These are phyloP conservation scores for Potentilla sterilis DNA, from an alignment of 306 rosid species.

Conservation along the genomic window DNA sequence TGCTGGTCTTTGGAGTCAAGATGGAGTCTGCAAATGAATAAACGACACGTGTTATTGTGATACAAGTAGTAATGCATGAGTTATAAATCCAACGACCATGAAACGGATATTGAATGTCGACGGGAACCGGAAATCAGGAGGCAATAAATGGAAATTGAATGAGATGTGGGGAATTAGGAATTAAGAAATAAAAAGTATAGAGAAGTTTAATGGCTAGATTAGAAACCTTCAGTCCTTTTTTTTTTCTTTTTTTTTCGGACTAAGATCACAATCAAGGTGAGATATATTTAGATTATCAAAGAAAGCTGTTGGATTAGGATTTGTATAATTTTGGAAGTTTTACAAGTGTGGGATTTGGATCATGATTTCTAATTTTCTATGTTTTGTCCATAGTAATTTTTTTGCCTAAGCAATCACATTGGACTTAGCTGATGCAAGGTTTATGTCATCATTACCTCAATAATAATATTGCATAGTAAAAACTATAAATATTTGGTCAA, in stretches of 20 bases:
- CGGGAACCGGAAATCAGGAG: background rate
- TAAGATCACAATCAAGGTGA: background rate
- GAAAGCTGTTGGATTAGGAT: background rate
- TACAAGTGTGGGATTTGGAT: background rate
- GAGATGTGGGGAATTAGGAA: background rate
- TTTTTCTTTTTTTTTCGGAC: background rate
- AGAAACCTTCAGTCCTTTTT: too few relatives aligned
- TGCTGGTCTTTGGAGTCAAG: background rate
- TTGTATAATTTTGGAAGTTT: background rate
- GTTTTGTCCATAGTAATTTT: background rate
- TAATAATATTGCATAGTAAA: background rate
- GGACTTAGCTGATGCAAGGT: constrained; percentile 4
- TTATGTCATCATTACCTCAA: constrained; percentile 3
- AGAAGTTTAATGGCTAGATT: too few relatives aligned
- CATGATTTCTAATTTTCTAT: too few relatives aligned
- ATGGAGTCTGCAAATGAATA: fast-evolving
- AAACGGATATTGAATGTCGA: background rate
- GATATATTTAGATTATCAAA: background rate
- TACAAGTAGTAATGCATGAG: background rate
- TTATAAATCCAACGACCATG: background rate
- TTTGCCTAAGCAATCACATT: background rate
- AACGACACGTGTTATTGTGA: background rate
- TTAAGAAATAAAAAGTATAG: too few relatives aligned
- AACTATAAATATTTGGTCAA: too few relatives aligned
- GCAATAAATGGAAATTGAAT: background rate